A percentile compares a stretch with the other conserved stretches of the same genome.
Evolutionary conservation across 164 flowering plant species (phyloP).

Genomic region (Tinospora cordifolia): DNA sequence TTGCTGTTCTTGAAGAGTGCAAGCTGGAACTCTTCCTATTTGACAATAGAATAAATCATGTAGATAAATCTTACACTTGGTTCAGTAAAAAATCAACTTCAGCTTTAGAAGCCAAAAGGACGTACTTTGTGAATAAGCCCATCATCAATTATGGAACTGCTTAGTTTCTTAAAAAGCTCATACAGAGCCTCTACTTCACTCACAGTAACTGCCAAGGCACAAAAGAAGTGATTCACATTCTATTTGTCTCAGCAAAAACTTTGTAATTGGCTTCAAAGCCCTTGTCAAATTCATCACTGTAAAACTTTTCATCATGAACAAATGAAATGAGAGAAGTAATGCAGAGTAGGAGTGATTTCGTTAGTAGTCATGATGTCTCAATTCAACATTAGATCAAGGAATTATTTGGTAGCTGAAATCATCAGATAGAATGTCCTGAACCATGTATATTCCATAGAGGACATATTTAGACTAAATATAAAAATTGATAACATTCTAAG

Average conservation of each 20-base stretch:
- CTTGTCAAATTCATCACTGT: too few relatives aligned
- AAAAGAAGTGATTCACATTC: neutral
- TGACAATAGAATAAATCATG: neutral
- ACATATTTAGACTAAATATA: too few relatives aligned
- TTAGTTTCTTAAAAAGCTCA: conserved; percentile 67
- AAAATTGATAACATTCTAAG: too few relatives aligned
- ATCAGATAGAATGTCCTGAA: too few relatives aligned
- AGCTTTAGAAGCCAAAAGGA: neutral
- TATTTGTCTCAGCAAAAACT: neutral
- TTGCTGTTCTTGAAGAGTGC: conserved; percentile 56
- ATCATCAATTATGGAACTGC: conserved; percentile 67
- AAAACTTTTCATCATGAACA: too few relatives aligned
- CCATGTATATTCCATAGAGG: too few relatives aligned
- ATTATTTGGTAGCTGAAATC: too few relatives aligned
- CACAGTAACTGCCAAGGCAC: conserved; percentile 48
- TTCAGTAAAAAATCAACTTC: neutral
- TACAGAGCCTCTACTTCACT: conserved; percentile 80
- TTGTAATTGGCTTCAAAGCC: neutral
- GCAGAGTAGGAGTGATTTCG: too few relatives aligned
- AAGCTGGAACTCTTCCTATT: conserved; percentile 73
- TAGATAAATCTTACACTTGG: neutral
- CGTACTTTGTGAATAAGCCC: conserved; percentile 76
- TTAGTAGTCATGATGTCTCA: too few relatives aligned
- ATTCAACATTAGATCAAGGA: too few relatives aligned
- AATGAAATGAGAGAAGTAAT: too few relatives aligned